Evolutionary conservation across 2,329 filamentous ascomycete species (phyloP).

Genomic region (Sporothrix globosa): DNA sequence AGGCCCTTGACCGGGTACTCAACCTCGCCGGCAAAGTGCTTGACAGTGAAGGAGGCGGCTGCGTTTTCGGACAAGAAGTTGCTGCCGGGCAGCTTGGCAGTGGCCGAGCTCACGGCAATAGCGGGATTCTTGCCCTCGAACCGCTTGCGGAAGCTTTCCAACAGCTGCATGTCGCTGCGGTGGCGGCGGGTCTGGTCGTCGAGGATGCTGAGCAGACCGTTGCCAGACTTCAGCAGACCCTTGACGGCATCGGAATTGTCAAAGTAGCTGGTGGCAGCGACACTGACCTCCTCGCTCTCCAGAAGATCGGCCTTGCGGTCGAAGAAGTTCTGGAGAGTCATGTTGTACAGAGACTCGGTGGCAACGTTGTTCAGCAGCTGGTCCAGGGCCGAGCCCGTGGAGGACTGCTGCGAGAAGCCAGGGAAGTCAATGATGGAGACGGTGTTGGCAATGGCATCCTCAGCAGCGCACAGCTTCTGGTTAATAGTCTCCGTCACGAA

Average conservation of each 20-base stretch:
- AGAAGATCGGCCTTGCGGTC: conserved; percentile 90
- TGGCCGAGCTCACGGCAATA: conserved; percentile 76
- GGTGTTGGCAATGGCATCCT: conserved; percentile 89
- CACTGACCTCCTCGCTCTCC: conserved; percentile 88
- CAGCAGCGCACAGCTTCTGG: conserved; percentile 80
- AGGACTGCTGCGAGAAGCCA: conserved; percentile 82
- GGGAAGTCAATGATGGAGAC: conserved; percentile 96
- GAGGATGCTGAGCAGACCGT: conserved; percentile 89
- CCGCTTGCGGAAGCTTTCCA: conserved; percentile 87
- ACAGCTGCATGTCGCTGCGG: conserved; percentile 82
- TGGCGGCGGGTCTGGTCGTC: conserved; percentile 94
- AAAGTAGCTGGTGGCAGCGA: conserved; percentile 93
- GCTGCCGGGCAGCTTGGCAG: conserved; percentile 77
- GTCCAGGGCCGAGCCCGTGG: conserved; percentile 83
- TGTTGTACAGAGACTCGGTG: conserved; percentile 87
- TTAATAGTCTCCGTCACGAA: conserved; percentile 94
- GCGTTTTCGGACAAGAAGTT: conserved; percentile 87
- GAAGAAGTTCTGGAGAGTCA: conserved; percentile 94
- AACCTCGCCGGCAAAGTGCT: conserved; percentile 94
- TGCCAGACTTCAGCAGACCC: conserved; percentile 87
- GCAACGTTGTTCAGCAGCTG: conserved; percentile 95
- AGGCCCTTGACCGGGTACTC: conserved; percentile 88
- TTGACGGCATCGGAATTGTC: conserved; percentile 95
- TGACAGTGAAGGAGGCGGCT: conserved; percentile 81
- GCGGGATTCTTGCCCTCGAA: conserved; percentile 94